phyloP scores from a whole-genome alignment of 2,329 filamentous ascomycete species.

The Pseudopyricularia javanii region DNA sequence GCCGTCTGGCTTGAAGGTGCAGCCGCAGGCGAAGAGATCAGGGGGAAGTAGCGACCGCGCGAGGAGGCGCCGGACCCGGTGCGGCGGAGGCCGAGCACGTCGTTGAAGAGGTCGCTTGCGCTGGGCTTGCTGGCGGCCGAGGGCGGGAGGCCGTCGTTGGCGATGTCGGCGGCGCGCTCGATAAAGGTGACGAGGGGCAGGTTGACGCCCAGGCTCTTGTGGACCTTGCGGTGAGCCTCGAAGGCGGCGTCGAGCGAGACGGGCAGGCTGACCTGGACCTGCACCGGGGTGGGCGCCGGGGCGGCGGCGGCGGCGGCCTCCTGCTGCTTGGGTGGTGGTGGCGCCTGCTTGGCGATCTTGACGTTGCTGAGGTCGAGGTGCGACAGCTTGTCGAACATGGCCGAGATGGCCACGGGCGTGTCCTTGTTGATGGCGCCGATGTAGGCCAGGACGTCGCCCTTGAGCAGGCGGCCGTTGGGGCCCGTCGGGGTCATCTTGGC shows the following conservation, averaged over 20 bases:
- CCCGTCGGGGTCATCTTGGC: conserved; percentile 78
- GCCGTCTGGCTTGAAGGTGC: conserved; percentile 26
- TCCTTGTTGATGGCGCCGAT: conserved; percentile 64
- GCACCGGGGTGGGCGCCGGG: conserved; percentile 20
- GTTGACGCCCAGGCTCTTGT: conserved; percentile 64
- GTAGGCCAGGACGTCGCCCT: conserved; percentile 90
- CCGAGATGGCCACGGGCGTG: conserved; percentile 59
- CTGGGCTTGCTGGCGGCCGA: conserved; percentile 51
- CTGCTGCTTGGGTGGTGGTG: conserved; percentile 17
- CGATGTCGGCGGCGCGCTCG: conserved; percentile 69
- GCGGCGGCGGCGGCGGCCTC: conserved; percentile 13
- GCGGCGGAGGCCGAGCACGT: conserved; percentile 61
- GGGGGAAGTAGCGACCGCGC: conserved; percentile 57
- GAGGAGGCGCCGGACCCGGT: conserved; percentile 30
- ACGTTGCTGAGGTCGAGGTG: conserved; percentile 94
- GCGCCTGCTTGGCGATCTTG: conserved; percentile 52
- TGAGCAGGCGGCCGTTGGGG: conserved; percentile 77
- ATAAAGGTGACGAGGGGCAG: conserved; percentile 82
- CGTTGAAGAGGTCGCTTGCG: conserved; percentile 76
- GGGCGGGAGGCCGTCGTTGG: conserved; percentile 74
- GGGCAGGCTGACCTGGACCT: conserved; percentile 59
- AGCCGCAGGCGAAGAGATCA: conserved; percentile 45
- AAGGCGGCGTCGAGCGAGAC: conserved; percentile 70
- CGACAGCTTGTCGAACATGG: conserved; percentile 59
- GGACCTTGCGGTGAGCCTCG: conserved; percentile 68